phyloP scores from a whole-genome alignment of 2,329 filamentous ascomycete genomes.

The Fusarium sarcochroum region DNA sequence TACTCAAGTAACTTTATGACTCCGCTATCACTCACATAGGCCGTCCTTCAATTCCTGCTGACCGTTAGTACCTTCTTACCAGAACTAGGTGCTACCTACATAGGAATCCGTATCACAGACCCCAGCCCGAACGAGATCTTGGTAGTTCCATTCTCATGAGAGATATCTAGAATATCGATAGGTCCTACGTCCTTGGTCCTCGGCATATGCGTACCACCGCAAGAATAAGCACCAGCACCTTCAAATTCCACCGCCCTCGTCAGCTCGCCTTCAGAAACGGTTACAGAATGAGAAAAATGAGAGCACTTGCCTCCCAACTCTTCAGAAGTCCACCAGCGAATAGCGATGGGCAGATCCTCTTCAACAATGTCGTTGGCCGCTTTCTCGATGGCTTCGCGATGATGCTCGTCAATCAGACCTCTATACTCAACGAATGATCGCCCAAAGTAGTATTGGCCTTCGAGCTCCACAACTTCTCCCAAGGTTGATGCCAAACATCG shows the following conservation, averaged over 20 bases:
- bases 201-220: neutral
- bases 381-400: neutral
- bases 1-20: no score
- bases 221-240: neutral
- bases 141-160: neutral
- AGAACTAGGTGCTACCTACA: neutral
- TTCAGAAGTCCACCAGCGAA: neutral
- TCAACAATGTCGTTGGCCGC: neutral
- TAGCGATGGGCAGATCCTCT: neutral
- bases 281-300: neutral
- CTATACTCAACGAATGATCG: neutral
- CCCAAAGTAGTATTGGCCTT: neutral
- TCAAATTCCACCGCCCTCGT: neutral
- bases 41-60: no score
- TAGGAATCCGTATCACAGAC: neutral
- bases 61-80: no score
- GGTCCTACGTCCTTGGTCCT: neutral
- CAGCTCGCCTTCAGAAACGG: neutral
- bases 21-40: no score
- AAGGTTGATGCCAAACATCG: neutral
- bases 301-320: neutral
- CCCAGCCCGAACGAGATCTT: neutral
- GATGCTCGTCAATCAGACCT: neutral
- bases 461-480: neutral
- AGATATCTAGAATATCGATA: neutral